Base-by-base conservation (phyloP, 805 yeast genomes). In the Wickerhamomyces alni region DNA sequence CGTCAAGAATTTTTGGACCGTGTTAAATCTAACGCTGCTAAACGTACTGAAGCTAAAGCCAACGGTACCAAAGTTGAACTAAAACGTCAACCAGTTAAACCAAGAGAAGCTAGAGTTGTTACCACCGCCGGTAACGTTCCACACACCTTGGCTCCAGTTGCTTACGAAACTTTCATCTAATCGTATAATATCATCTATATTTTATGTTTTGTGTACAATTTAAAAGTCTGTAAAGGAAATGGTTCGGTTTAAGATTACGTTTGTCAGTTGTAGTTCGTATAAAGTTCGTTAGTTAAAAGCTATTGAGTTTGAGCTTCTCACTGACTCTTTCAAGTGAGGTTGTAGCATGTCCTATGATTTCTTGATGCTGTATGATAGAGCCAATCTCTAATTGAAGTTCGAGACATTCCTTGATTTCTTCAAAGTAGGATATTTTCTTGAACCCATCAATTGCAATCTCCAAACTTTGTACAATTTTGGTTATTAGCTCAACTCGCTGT, bases 111-210 rank as follows among this genome's bases (percentile, higher is more conserved):
- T 55, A 86, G 82, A 74, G 73, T 82, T 62, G 83, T 93, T 63
- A 67, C 89, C 48, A 81, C 96, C 62, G 77, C 73, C 64, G 80
- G 79, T 65, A 80, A 82, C 75, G 74, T 77, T 62, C 96, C 98
- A 65, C 95, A 89, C 72, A 89, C 96, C 63, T 82, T 93, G 74
- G 93, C 96, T 67, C 98, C 99, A 74, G 89, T 87, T 77, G 84
- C 99, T 69, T 93, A 93, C 85, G 99, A 93, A 81, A 93, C 99
- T 69, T 91, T 82, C 85, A 93, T 93, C 77, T 93, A 88, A 84
- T 39, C 55, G 51, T 36, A 40, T 48, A 40, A 45, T 44, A 46
- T 46, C 35, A 41, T 37, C 31, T 40, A 39, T 42, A 39, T 43
- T 42, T 44, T 42, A 39, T 51, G 43, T 48, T 51, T 48, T 50